Conservation (phyloP, 1,284 basidiomycete genomes). For the Pseudozyma sp. region DNA sequence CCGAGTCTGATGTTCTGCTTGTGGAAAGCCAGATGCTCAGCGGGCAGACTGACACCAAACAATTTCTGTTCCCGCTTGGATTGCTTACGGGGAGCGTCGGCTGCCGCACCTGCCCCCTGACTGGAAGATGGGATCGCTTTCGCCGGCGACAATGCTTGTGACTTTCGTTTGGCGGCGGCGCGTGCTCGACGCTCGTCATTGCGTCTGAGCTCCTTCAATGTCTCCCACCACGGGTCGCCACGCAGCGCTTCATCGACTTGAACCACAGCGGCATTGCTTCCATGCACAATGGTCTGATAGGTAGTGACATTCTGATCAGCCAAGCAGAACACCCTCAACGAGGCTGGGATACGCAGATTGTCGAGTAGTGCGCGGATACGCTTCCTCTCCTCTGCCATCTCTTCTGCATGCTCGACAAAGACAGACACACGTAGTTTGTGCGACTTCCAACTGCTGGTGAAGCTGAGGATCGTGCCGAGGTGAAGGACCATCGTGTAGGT, state of each 20-base stretch:
- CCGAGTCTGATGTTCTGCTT: slow-evolving; percentile 66
- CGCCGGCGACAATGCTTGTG: slow-evolving; percentile 42
- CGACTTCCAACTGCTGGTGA: slow-evolving; percentile 66
- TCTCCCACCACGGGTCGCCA: slow-evolving; percentile 67
- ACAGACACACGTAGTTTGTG: slow-evolving; percentile 67
- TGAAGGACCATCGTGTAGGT: slow-evolving; percentile 69
- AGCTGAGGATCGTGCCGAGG: slow-evolving; percentile 66
- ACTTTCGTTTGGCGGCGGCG: slow-evolving; percentile 48
- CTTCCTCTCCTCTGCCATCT: slow-evolving; percentile 60
- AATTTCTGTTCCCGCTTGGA: slow-evolving; percentile 54
- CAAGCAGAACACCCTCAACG: slow-evolving; percentile 65
- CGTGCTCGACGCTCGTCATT: slow-evolving; percentile 57
- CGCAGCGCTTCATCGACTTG: slow-evolving; percentile 54
- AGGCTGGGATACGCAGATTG: slow-evolving; percentile 66
- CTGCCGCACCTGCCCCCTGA: neutral
- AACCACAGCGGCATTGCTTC: slow-evolving; percentile 44
- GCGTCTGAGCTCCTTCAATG: slow-evolving; percentile 59
- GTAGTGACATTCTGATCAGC: slow-evolving; percentile 55
- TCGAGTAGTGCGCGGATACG: slow-evolving; percentile 64
- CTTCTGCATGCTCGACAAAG: slow-evolving; percentile 65
- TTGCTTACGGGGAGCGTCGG: slow-evolving; percentile 39
- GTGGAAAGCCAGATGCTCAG: slow-evolving; percentile 66
- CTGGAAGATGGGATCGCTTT: slow-evolving; percentile 27
- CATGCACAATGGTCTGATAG: slow-evolving; percentile 65
- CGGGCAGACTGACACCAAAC: slow-evolving; percentile 61